Base-by-base conservation (phyloP, 345 rosid genomes). In the Crucihimalaya himalaica region DNA sequence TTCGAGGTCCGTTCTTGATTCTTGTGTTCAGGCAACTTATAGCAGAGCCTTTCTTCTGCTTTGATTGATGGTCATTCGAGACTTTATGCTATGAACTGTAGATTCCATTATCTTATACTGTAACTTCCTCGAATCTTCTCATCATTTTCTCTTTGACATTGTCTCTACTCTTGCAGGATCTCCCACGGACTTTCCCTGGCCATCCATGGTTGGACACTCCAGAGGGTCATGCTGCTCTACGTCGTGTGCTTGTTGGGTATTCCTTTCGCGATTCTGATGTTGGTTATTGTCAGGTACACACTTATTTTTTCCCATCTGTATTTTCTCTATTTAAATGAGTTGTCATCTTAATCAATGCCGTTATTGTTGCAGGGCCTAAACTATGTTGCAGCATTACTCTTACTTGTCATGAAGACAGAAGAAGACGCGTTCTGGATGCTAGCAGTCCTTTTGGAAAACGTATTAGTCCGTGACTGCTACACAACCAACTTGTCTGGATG, bases 351-450 rank as follows among this genome's bases (percentile, higher is more conserved):
- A 13, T 25, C 58, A 54, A 15, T 58, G 27, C 43, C 13, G 32
- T 66, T 76, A 52, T 62, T 45, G 57, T 61, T 69, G 55, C 84
- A 96, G 99, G 99, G 99, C 13, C 76, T 96, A 81, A 96, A 96
- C 80, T 96, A 92, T 25, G 99, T 96, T 63, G 99, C 95, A 10
- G 99, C 99, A 1, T 74, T 96, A 67, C 74, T 96, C 55, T 86
- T 96, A 68, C 95, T 96, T 51, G 99, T 96, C 68, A 92, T 96
- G 99, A 96, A 96, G 86, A 96, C 99, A 1, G 99, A 96, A 81
- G 99, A 96, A 84, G 99, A 96, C 66, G 97, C 92, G 6, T 96
- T 96, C 79, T 96, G 99, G 99, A 96, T 96, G 96, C 85, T 96
- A 21, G 95, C 99, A 3, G 99, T 96, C 45, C 93, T 96, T 60